Conservation (phyloP, 108 stramenopile genomes). For the Pseudonitzschia pungens region DNA sequence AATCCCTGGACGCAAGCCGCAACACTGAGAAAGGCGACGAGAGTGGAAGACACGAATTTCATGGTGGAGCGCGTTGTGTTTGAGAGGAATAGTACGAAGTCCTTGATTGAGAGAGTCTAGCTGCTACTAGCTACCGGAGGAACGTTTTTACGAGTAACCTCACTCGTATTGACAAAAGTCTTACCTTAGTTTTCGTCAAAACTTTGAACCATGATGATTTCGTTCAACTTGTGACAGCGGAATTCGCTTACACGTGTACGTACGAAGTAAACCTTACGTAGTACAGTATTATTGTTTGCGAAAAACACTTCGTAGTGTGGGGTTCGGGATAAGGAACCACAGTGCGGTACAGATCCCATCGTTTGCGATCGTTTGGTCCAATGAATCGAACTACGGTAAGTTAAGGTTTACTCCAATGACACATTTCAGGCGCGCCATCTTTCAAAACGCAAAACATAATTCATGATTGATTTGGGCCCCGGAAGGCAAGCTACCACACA, state of each 20-base stretch:
- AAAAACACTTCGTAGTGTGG: too few species aligned
- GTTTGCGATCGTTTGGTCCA: neutral
- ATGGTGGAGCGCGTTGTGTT: neutral
- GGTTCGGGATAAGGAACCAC: neutral
- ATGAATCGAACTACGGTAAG: neutral
- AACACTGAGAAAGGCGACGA: neutral
- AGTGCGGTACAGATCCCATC: neutral
- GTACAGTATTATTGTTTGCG: too few species aligned
- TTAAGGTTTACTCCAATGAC: neutral
- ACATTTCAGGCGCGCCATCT: constrained; percentile 2
- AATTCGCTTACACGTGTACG: constrained; percentile 13
- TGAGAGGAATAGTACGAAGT: neutral
- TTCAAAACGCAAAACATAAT: neutral
- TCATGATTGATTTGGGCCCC: too few species aligned
- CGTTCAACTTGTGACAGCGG: constrained; percentile 4
- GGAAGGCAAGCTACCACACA: too few species aligned
- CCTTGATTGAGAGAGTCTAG: too few species aligned
- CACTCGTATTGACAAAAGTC: too few species aligned
- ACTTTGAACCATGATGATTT: neutral
- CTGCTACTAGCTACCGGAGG: too few species aligned
- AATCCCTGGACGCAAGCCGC: constrained; percentile 1
- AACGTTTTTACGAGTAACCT: too few species aligned
- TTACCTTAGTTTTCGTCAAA: neutral
- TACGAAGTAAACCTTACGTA: too few species aligned
- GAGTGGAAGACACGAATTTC: constrained; percentile 9